Conservation (phyloP, 2,329 filamentous ascomycete genomes). For the Colletotrichum filicis region DNA sequence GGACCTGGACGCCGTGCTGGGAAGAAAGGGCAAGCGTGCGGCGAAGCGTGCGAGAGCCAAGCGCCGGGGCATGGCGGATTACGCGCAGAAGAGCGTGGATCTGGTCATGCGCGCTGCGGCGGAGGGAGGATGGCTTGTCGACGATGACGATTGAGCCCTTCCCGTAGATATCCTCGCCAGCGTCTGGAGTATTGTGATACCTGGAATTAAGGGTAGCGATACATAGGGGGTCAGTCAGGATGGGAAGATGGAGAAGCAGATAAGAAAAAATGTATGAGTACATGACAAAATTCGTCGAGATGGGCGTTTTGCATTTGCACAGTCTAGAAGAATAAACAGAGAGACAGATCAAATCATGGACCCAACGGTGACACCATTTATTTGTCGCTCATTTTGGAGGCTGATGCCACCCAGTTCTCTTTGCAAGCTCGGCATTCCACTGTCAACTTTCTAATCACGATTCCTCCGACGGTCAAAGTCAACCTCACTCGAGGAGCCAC, state of each 20-base stretch:
- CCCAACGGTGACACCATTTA: neutral
- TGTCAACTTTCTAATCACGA: no score
- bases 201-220: neutral
- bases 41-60: neutral
- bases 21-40: neutral
- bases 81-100: neutral
- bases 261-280: conserved; percentile 1
- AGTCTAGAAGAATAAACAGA: neutral
- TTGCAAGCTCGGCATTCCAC: no score
- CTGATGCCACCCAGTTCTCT: no score
- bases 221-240: neutral
- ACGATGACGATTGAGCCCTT: neutral
- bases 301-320: neutral
- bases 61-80: neutral
- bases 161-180: neutral
- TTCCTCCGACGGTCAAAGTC: no score
- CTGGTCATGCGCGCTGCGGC: neutral
- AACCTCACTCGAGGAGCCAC: neutral
- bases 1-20: neutral
- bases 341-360: neutral
- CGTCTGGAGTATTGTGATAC: neutral
- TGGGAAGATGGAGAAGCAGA: neutral
- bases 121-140: neutral
- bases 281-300: neutral
- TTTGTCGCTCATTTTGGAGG: no score